Evolutionary conservation across 345 rosid genomes (phyloP), one percentile per base, ranked within the genome.

Genomic region (Linum trigynum): DNA sequence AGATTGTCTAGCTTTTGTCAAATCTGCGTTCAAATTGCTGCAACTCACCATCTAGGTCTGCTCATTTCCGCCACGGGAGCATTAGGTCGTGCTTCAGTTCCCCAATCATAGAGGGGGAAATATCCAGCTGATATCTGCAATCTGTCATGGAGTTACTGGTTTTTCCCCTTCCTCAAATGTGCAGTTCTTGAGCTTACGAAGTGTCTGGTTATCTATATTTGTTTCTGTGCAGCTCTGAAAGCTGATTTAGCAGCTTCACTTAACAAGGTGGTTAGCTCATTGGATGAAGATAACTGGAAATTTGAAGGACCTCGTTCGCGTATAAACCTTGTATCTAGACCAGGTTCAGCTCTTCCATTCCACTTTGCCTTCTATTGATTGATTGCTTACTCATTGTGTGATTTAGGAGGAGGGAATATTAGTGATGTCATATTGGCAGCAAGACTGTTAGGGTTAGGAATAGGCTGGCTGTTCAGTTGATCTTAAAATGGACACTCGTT

Each of bases 221-320:
- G 0, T 51, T 63, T 63, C 17, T 9, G 57, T 74, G 78, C 82
- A 92, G 98, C 80, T 65, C 70, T 94, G 78, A 90, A 86, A 69
- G 74, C 84, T 71, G 99, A 92, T 82, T 62, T 92, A 68, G 79
- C 83, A 85, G 81, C 75, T 74, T 80, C 84, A 42, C 81, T 92
- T 40, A 77, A 86, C 69, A 86, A 87, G 81, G 86, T 78, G 83
- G 97, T 86, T 68, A 90, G 84, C 74, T 84, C 92, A 7, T 63
- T 94, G 82, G 99, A 94, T 66, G 92, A 86, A 71, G 99, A 94
- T 78, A 85, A 67, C 71, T 94, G 97, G 99, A 90, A 76, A 84
- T 90, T 90, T 57, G 86, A 88, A 58, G 97, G 88, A 39, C 99
- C 96, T 45, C 97, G 91, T 62, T 94, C 96, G 7, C 85, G 89